A percentile compares a stretch with the other conserved stretches of the same genome.
These are phyloP conservation scores for Physaria fendleri DNA, from an alignment of 345 rosid genomes.

Conservation along the genomic window DNA sequence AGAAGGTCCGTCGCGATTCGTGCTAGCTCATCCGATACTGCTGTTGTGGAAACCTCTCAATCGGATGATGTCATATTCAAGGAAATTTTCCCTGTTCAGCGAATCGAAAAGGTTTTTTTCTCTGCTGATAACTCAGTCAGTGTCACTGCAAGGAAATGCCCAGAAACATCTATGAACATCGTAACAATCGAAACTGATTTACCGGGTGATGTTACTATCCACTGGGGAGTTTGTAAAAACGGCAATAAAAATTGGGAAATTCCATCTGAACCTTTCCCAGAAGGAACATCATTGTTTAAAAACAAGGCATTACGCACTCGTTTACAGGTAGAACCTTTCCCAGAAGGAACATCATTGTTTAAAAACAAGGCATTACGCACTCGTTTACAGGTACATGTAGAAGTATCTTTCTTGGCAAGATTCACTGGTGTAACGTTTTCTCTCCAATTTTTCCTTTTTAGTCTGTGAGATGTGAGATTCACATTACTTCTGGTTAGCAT, in stretches of 20 bases:
- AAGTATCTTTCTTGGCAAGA: slow-evolving; percentile 8
- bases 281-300: slow-evolving; percentile 61
- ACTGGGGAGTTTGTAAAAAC: slow-evolving; percentile 97
- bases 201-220: slow-evolving; percentile 75
- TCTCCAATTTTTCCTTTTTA: background rate
- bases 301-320: slow-evolving; percentile 79
- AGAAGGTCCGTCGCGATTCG: slow-evolving; percentile 19
- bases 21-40: slow-evolving; percentile 46
- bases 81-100: slow-evolving; percentile 53
- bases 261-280: slow-evolving; percentile 74
- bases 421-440: background rate
- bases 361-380: slow-evolving; percentile 86
- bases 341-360: slow-evolving; percentile 63
- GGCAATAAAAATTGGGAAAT: slow-evolving; percentile 70
- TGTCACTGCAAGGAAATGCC: slow-evolving; percentile 60
- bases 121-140: slow-evolving; percentile 46
- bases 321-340: slow-evolving; percentile 70
- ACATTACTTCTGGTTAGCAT: slow-evolving; percentile 3
- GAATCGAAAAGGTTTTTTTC: slow-evolving; percentile 50
- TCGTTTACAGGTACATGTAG: slow-evolving; percentile 50
- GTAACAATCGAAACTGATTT: slow-evolving; percentile 70
- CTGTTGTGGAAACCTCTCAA: slow-evolving; percentile 38
- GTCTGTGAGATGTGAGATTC: slow-evolving; percentile 2
- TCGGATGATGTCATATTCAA: slow-evolving; percentile 41
- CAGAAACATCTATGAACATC: slow-evolving; percentile 54